A percentile compares a stretch with the other conserved stretches of the same genome.
Evolutionary conservation across 768 basidiomycete genomes (phyloP).

Genomic region (Trametes punicea): DNA sequence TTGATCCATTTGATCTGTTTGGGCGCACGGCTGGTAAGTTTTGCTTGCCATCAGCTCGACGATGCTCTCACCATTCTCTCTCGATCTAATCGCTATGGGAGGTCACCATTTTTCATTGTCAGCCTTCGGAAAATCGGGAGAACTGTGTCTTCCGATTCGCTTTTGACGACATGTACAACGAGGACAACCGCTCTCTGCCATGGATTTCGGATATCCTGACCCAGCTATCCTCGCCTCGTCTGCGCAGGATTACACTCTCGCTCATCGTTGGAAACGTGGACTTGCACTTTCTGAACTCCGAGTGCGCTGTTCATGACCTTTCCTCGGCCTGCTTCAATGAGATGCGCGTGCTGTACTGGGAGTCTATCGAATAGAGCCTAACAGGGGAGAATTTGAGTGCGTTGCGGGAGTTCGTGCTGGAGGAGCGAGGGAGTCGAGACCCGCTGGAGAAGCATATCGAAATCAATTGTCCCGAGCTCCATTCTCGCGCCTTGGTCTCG

Average conservation of each 20-base stretch:
- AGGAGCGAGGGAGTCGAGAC: conserved; percentile 14
- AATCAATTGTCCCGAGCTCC: background rate
- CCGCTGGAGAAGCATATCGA: conserved; percentile 6
- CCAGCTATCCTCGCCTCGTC: conserved; percentile 17
- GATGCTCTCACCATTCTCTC: background rate
- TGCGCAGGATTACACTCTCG: conserved; percentile 20
- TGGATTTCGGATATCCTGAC: conserved; percentile 21
- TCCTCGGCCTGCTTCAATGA: conserved; percentile 21
- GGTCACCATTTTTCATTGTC: conserved; percentile 12
- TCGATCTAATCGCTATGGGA: background rate
- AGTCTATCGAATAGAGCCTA: background rate
- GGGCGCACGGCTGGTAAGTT: conserved; percentile 9
- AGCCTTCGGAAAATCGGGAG: conserved; percentile 15
- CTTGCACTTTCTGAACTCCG: conserved; percentile 24
- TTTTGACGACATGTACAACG: conserved; percentile 27
- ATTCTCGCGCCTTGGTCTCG: conserved; percentile 5
- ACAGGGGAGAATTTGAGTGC: background rate
- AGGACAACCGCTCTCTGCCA: conserved; percentile 20
- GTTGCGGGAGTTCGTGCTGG: conserved; percentile 11
- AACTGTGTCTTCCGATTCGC: conserved; percentile 20
- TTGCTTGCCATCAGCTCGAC: no score
- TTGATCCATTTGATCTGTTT: background rate
- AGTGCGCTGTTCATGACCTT: conserved; percentile 24
- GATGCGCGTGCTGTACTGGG: conserved; percentile 24
- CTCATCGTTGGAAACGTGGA: conserved; percentile 26